Evolutionary conservation across 192 early-diverging fungal species (phyloP).

Genomic region (Neocallimastix lanati): DNA sequence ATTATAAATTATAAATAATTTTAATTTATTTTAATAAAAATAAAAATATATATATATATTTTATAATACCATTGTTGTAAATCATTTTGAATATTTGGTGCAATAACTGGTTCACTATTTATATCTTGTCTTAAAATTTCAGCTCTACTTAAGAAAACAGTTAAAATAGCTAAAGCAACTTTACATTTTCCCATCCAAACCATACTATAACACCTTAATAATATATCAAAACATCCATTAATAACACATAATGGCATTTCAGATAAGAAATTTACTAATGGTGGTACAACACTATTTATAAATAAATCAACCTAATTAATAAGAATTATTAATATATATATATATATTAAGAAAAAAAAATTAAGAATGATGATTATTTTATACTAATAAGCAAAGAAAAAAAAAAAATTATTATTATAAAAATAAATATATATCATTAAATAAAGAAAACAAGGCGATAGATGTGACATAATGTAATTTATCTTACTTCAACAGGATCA

Average conservation of each 20-base stretch:
- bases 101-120: slow-evolving; percentile 22
- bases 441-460: no score
- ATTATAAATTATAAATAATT: no score
- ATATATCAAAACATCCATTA: slow-evolving; percentile 54
- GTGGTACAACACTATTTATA: slow-evolving; percentile 73
- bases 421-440: no score
- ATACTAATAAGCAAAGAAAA: no score
- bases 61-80: slow-evolving; percentile 29
- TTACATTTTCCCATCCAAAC: slow-evolving; percentile 66
- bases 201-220: slow-evolving; percentile 81
- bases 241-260: slow-evolving; percentile 72
- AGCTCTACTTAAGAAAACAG: slow-evolving; percentile 72
- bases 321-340: no score
- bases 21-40: no score
- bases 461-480: no score
- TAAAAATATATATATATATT: neutral
- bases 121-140: slow-evolving; percentile 66
- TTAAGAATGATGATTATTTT: no score
- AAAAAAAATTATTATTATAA: no score
- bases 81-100: slow-evolving; percentile 28
- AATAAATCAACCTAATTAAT: slow-evolving; percentile 77
- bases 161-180: slow-evolving; percentile 70
- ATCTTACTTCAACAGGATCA: neutral
- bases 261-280: slow-evolving; percentile 54
- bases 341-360: no score